Evolutionary conservation across 2,329 filamentous ascomycete species (phyloP).

Genomic region (Mollisia scopiformis): DNA sequence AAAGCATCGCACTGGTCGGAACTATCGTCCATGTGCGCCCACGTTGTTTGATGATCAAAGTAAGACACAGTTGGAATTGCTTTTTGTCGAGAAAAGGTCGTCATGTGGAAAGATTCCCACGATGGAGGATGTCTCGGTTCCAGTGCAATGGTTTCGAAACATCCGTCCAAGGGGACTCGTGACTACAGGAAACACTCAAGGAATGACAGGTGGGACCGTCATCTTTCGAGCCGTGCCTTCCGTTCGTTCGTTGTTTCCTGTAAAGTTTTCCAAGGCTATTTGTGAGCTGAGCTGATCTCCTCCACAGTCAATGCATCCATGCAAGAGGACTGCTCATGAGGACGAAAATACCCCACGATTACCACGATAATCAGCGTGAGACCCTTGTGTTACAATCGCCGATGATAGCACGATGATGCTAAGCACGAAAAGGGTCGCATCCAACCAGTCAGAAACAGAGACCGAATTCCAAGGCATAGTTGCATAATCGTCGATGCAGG

Average conservation of each 20-base stretch:
- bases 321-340: background rate
- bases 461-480: background rate
- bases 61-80: background rate
- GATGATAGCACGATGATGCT: background rate
- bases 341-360: background rate
- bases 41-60: background rate
- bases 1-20: background rate
- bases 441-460: background rate
- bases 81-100: background rate
- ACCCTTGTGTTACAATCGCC: conserved; percentile 6
- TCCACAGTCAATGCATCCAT: background rate
- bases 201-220: background rate
- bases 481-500: background rate
- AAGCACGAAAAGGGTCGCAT: too few species aligned
- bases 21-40: background rate
- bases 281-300: background rate
- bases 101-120: background rate
- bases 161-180: background rate
- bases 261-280: background rate
- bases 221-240: background rate
- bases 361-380: background rate
- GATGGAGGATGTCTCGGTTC: conserved; percentile 1
- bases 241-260: background rate
- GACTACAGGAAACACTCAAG: background rate
- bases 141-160: background rate